Evolutionary conservation across 805 yeast genomes (phyloP).

Genomic region (Zygosaccharomyces rouxii): DNA sequence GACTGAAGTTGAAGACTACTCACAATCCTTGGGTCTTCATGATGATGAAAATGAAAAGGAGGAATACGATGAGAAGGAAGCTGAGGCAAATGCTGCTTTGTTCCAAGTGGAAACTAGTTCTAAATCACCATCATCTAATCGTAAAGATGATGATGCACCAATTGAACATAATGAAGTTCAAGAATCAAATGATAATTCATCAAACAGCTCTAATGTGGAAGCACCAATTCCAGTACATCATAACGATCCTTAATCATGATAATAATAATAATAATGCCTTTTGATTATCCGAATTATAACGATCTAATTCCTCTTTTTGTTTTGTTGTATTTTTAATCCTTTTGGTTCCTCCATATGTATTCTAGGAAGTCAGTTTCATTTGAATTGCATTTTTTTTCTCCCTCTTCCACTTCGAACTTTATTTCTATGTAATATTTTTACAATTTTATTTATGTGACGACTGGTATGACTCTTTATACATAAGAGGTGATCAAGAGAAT

Average conservation of each 20-base stretch:
- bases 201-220: neutral
- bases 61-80: conserved; percentile 20
- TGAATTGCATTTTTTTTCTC: neutral
- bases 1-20: conserved; percentile 57
- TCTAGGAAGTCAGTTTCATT: neutral
- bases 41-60: conserved; percentile 39
- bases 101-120: conserved; percentile 9
- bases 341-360: neutral
- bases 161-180: conserved; percentile 1
- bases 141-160: conserved; percentile 6
- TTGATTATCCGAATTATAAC: neutral
- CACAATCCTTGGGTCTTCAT: conserved; percentile 52
- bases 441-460: neutral
- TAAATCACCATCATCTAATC: conserved; percentile 7
- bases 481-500: neutral
- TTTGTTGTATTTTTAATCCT: neutral
- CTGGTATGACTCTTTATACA: neutral
- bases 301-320: neutral
- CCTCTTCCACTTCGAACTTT: neutral
- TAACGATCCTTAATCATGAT: neutral
- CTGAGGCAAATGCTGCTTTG: conserved; percentile 14
- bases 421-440: neutral
- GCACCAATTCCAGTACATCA: neutral
- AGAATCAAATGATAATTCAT: neutral
- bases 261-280: neutral